Percentiles rank a stretch among this genome's conserved stretches.
phyloP scores from a whole-genome alignment of 176 grass and related monocot species.

The Hordeum marinum region DNA sequence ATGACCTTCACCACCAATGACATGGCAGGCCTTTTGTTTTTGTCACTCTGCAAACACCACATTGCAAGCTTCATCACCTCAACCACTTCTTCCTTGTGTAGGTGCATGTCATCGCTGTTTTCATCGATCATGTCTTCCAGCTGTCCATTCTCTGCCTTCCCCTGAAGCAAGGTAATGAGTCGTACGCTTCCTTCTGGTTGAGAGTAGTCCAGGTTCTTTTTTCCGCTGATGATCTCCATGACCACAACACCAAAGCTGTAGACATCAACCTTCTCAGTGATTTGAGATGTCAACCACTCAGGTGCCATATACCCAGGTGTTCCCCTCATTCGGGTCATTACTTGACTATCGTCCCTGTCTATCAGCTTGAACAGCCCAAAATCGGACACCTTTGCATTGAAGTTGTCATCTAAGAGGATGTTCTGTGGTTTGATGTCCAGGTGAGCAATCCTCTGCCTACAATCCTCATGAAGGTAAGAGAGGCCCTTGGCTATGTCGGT shows the following conservation, averaged over 20 bases:
- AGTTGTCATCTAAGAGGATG: conserved; percentile 57
- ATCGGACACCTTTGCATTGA: conserved; percentile 57
- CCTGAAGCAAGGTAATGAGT: conserved; percentile 41
- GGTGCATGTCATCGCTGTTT: not conserved
- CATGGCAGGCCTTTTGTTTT: conserved; percentile 53
- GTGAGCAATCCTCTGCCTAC: conserved; percentile 56
- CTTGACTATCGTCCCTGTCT: conserved; percentile 35
- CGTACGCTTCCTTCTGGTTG: conserved; percentile 29
- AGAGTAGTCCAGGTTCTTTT: conserved; percentile 52
- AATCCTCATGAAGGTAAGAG: conserved; percentile 65
- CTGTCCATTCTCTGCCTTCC: conserved; percentile 16
- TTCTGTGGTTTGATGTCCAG: conserved; percentile 15
- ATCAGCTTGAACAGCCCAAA: conserved; percentile 72
- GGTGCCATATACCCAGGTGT: conserved; percentile 63
- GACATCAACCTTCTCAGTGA: conserved; percentile 62
- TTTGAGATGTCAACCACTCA: conserved; percentile 55
- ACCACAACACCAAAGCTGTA: conserved; percentile 70
- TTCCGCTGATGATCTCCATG: conserved; percentile 52
- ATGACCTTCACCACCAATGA: conserved; percentile 49
- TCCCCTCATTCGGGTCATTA: conserved; percentile 44
- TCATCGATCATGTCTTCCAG: conserved; percentile 35
- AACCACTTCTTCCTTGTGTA: conserved; percentile 30
- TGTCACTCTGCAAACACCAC: conserved; percentile 63
- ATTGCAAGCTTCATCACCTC: conserved; percentile 47
- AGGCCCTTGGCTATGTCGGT: conserved; percentile 43